A percentile compares a stretch with the other conserved stretches of the same genome.
phyloP scores from a whole-genome alignment of 495 filamentous ascomycete genomes.

The Cercophora scortea region DNA sequence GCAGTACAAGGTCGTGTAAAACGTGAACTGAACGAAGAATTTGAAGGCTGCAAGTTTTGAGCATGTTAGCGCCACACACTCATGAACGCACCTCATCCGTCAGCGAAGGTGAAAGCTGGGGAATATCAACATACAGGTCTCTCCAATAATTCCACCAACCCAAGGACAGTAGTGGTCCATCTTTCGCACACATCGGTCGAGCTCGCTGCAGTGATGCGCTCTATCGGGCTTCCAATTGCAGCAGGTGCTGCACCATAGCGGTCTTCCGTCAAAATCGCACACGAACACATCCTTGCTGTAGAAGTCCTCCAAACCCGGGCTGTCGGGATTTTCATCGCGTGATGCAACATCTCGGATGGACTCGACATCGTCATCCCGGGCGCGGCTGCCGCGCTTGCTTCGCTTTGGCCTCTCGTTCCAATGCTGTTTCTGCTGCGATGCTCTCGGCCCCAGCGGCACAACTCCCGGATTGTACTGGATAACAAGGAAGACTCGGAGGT shows the following conservation, averaged over 20 bases:
- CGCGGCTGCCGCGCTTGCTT: slow-evolving; percentile 5
- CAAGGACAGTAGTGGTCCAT: slow-evolving; percentile 97
- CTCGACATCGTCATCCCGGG: slow-evolving; percentile 29
- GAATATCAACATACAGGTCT: slow-evolving; percentile 44
- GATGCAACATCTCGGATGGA: slow-evolving; percentile 25
- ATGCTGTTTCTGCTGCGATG: slow-evolving; percentile 11
- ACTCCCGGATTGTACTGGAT: slow-evolving; percentile 64
- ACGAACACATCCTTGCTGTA: slow-evolving; percentile 76
- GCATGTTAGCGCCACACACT: not conserved
- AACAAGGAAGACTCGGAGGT: slow-evolving; percentile 57
- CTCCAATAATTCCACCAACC: slow-evolving; percentile 84
- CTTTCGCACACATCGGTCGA: slow-evolving; percentile 70
- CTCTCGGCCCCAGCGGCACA: slow-evolving; percentile 48
- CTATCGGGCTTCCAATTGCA: slow-evolving; percentile 78
- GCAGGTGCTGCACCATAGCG: slow-evolving; percentile 73
- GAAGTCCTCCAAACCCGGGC: slow-evolving; percentile 48
- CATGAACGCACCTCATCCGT: too few species aligned
- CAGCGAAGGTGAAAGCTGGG: not conserved
- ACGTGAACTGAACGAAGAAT: slow-evolving; percentile 80
- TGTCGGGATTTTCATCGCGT: slow-evolving; percentile 32
- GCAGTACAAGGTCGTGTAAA: slow-evolving; percentile 63
- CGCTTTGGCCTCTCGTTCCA: slow-evolving; percentile 9
- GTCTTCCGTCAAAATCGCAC: slow-evolving; percentile 70
- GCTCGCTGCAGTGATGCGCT: slow-evolving; percentile 75
- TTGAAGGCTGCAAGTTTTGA: slow-evolving; percentile 57